These are phyloP conservation scores for Coemansia sp. DNA, from an alignment of 192 early-diverging fungal genomes.

Conservation along the genomic window DNA sequence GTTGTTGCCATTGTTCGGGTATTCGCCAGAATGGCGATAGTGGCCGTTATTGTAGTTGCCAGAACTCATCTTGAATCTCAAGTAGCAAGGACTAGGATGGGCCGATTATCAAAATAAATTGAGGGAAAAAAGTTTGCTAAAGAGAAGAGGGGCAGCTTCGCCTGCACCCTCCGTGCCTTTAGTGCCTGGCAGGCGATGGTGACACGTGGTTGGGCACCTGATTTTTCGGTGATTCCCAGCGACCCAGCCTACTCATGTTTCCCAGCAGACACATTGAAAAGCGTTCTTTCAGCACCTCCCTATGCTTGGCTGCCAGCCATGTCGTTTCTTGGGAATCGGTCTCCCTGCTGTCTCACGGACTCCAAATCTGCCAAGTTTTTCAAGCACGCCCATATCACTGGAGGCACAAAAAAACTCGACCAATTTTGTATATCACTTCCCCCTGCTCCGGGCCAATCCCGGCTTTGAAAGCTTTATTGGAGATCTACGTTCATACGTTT, in stretches of 20 bases:
- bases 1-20: slow-evolving; percentile 11
- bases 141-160: not conserved
- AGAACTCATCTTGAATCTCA: slow-evolving; percentile 25
- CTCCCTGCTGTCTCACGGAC: no score
- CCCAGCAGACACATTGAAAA: no score
- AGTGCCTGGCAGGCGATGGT: not conserved
- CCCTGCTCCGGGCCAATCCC: not conserved
- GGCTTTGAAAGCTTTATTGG: not conserved
- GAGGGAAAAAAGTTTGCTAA: not conserved
- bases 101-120: not conserved
- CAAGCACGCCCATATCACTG: not conserved
- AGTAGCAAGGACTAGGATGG: not conserved
- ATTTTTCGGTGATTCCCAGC: not conserved
- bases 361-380: no score
- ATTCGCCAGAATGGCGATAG: slow-evolving; percentile 10
- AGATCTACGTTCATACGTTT: not conserved
- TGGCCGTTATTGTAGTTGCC: slow-evolving; percentile 27
- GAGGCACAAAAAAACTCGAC: not conserved
- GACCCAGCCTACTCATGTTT: no score
- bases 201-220: not conserved
- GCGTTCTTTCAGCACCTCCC: no score
- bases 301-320: no score
- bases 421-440: slow-evolving; percentile 4
- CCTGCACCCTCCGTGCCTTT: not conserved
- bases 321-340: no score